phyloP scores from a whole-genome alignment of 23 red algal species.

The Gracilaria caudata region DNA sequence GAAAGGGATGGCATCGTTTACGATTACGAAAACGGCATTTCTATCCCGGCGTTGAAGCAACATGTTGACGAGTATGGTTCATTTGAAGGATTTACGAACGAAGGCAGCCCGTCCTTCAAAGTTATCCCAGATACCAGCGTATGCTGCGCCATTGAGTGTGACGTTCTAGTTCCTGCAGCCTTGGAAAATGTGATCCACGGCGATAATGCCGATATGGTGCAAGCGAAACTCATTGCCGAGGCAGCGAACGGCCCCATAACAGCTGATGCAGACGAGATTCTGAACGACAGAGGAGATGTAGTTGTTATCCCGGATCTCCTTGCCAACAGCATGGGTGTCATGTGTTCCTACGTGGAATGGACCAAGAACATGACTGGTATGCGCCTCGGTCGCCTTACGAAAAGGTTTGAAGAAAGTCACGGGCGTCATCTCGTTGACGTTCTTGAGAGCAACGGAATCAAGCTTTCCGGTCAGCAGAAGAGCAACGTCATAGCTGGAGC shows the following conservation, averaged over 20 bases:
- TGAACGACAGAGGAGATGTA: constrained; percentile 73
- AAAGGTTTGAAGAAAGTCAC: constrained; percentile 85
- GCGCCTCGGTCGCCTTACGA: constrained; percentile 90
- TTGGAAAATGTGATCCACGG: constrained; percentile 86
- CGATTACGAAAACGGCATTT: constrained; percentile 62
- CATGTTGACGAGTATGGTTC: constrained; percentile 45
- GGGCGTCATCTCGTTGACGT: constrained; percentile 73
- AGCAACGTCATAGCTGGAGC: constrained; percentile 77
- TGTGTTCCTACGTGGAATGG: constrained; percentile 96
- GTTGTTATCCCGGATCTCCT: constrained; percentile 90
- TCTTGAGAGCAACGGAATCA: constrained; percentile 87
- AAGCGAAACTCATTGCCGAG: constrained; percentile 86
- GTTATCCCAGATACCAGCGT: constrained; percentile 47
- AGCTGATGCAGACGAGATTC: constrained; percentile 83
- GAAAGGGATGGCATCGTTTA: constrained; percentile 87
- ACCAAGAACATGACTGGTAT: constrained; percentile 95
- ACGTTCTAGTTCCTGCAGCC: constrained; percentile 94
- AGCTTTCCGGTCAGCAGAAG: constrained; percentile 67
- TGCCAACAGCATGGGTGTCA: constrained; percentile 93
- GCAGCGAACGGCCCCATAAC: constrained; percentile 95
- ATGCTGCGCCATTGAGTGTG: constrained; percentile 63
- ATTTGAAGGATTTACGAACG: constrained; percentile 71
- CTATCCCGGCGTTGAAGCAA: constrained; percentile 53
- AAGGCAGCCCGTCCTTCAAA: constrained; percentile 49
- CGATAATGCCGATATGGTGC: constrained; percentile 71